Conservation (phyloP, 495 filamentous ascomycete species). For the Trypethelium eluteriae region DNA sequence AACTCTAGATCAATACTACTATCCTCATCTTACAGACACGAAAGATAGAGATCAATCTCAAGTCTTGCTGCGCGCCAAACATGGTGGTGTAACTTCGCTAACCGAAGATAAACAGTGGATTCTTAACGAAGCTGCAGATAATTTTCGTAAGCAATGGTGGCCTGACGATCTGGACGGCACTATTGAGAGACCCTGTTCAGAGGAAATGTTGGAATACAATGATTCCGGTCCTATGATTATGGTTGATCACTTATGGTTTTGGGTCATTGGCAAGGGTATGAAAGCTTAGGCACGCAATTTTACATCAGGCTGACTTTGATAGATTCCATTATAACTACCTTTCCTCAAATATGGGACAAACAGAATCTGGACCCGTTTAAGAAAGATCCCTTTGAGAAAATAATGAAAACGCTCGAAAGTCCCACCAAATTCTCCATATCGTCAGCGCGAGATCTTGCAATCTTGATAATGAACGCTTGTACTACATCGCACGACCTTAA, state of each 20-base stretch:
- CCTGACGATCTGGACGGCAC: neutral
- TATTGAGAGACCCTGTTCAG: too few relatives aligned
- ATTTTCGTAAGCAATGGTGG: neutral
- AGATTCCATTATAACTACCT: neutral
- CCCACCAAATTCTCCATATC: neutral
- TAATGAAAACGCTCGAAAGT: neutral
- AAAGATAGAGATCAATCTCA: neutral
- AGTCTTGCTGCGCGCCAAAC: neutral
- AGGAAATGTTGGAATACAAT: neutral
- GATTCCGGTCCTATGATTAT: conserved; percentile 5
- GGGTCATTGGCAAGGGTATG: neutral
- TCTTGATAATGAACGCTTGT: neutral
- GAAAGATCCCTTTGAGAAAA: too few relatives aligned
- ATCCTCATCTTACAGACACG: neutral
- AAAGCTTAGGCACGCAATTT: neutral
- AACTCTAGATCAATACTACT: conserved; percentile 7
- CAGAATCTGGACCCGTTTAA: neutral
- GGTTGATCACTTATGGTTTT: conserved; percentile 10
- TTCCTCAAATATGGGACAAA: neutral
- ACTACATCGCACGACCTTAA: neutral
- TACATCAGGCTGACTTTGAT: neutral
- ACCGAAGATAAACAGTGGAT: neutral
- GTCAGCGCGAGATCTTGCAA: neutral
- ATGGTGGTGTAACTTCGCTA: neutral
- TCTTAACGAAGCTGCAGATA: neutral